Evolutionary conservation across 208 protist genomes (phyloP), one percentile per base, ranked within the genome.

Genomic region (Dictyostelium gargantuum): DNA sequence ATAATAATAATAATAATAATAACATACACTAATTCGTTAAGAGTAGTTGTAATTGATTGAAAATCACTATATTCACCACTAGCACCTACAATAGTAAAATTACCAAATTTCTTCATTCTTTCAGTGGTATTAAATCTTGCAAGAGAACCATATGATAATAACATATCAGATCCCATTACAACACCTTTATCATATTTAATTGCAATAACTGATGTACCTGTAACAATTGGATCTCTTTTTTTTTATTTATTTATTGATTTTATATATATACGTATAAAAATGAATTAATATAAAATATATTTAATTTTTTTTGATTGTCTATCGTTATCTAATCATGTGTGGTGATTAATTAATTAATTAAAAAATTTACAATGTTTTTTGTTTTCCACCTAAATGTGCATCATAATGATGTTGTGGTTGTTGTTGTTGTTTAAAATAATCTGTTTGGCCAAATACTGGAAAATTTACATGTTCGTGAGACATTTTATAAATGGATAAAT

Each of bases 111-210:
- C 68, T 97, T 95, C 23, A 99, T 96, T 56, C 99, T 97, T 35
- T 96, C 95, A 56, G 99, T 97, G 61, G 96, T 97, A 17, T 97
- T 97, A 96, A 98, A 99, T 85, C 98, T 98, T 19, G 98, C 98
- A 42, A 99, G 93, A 15, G 97, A 98, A 46, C 99, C 99, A 93
- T 99, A 99, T 61, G 98, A 99, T n/a, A 97, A 95, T 23, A 99
- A 96, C 29, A 98, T 99, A 94, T 99, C 99, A 13, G 97, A 93
- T 35, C 98, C 98, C 61, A 99, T 93, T 46, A 99, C 93, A 26
- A 99, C 98, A 77, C 99, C 99, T 89, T 97, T 98, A 81, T 98
- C 98, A 95, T 98, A 99, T 96, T 99, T 99, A 72, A 99, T 94
- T 52, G 95, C 99, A 86, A 99, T 93, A n/a, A 99, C 98, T 66